These are phyloP conservation scores for Sanghuangporus weigelae DNA, from an alignment of 1,284 basidiomycete genomes.

Conservation along the genomic window DNA sequence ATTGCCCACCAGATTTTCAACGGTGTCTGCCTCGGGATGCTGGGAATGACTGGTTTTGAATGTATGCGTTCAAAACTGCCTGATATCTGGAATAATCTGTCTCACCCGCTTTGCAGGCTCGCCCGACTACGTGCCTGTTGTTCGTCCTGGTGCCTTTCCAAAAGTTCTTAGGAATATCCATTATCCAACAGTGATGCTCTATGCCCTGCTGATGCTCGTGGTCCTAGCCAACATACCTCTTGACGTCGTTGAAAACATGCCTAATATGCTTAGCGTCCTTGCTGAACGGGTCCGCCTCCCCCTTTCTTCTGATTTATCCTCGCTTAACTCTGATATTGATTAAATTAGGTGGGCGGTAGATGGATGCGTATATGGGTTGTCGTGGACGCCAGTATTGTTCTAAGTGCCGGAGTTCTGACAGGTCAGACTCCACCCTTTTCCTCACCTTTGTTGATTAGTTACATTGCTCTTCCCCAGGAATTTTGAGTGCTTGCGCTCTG, in stretches of 20 bases:
- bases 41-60: conserved; percentile 67
- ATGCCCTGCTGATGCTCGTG: conserved; percentile 48
- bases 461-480: conserved; percentile 32
- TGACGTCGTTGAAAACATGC: conserved; percentile 38
- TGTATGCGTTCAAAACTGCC: conserved; percentile 31
- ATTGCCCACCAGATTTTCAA: conserved; percentile 48
- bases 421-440: conserved; percentile 30
- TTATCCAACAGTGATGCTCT: conserved; percentile 48
- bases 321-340: conserved; percentile 26
- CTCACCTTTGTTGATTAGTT: neutral
- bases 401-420: conserved; percentile 65
- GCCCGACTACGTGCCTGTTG: conserved; percentile 58
- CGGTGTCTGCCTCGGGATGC: conserved; percentile 62
- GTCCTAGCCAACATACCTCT: conserved; percentile 55
- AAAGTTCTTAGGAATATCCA: conserved; percentile 62
- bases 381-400: conserved; percentile 58
- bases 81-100: neutral
- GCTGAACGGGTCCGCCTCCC: conserved; percentile 40
- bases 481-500: conserved; percentile 55
- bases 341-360: conserved; percentile 34
- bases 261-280: conserved; percentile 56
- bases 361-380: conserved; percentile 60
- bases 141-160: conserved; percentile 49
- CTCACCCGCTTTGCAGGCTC: conserved; percentile 37
- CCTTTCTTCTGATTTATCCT: conserved; percentile 1